These are phyloP conservation scores for Bruguiera hainesii DNA, from an alignment of 441 rosid genomes.

Conservation along the genomic window DNA sequence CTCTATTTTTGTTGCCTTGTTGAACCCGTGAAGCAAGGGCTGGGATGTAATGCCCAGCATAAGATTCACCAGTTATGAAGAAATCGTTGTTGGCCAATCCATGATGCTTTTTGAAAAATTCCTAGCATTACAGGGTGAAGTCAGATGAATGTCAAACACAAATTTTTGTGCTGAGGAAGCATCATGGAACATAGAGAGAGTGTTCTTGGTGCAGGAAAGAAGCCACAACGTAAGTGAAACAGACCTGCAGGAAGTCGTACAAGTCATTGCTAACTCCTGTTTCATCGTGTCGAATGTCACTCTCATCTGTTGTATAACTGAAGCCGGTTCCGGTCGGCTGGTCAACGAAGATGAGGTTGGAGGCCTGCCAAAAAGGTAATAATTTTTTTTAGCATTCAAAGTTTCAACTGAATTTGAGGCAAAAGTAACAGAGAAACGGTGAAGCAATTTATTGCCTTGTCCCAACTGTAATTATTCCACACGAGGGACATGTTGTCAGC, in stretches of 20 bases:
- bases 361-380: slow-evolving; percentile 38
- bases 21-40: slow-evolving; percentile 72
- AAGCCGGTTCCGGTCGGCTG: slow-evolving; percentile 85
- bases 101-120: slow-evolving; percentile 66
- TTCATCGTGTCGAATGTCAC: slow-evolving; percentile 61
- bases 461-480: slow-evolving; percentile 86
- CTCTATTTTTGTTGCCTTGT: slow-evolving; percentile 65
- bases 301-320: slow-evolving; percentile 44
- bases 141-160: background rate
- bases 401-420: no score
- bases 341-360: slow-evolving; percentile 68
- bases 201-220: no score
- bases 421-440: no score
- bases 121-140: slow-evolving; percentile 31
- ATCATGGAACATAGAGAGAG: no score
- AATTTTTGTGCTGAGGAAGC: no score
- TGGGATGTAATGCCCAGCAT: slow-evolving; percentile 88
- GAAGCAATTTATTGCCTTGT: slow-evolving; percentile 36
- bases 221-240: background rate
- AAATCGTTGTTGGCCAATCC: slow-evolving; percentile 58
- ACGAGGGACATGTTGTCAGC: slow-evolving; percentile 45
- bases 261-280: slow-evolving; percentile 69
- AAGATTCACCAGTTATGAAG: slow-evolving; percentile 83
- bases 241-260: slow-evolving; percentile 80
- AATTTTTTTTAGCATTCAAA: background rate